Conservation (phyloP, 2,329 filamentous ascomycete species). For the Penicillium sp. region DNA sequence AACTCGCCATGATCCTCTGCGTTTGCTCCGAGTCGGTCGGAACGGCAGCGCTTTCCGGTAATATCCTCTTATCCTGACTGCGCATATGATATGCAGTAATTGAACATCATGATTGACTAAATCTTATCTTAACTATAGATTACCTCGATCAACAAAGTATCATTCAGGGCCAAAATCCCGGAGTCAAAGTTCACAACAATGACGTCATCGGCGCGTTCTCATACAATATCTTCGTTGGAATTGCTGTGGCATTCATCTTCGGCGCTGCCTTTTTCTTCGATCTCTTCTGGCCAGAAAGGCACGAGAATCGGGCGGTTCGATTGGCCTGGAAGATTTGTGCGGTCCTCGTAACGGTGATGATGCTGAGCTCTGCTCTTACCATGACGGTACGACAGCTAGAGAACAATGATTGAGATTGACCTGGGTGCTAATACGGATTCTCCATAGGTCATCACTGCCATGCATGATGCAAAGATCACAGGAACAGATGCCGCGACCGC, state of each 20-base stretch:
- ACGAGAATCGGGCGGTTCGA: not conserved
- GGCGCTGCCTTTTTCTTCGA: not conserved
- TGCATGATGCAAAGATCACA: not conserved
- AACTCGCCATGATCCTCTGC: not conserved
- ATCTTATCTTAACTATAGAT: not conserved
- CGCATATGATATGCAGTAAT: no score
- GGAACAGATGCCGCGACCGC: not conserved
- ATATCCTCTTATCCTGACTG: no score
- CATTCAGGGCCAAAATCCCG: not conserved
- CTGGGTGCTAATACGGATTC: not conserved
- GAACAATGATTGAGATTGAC: not conserved
- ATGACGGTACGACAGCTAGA: not conserved
- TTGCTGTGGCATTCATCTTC: not conserved
- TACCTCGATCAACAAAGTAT: not conserved
- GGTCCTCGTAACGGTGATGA: not conserved
- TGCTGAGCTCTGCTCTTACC: not conserved
- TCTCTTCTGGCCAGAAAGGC: not conserved
- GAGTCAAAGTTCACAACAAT: not conserved
- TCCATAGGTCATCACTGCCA: not conserved
- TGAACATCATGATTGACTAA: not conserved
- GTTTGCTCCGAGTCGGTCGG: not conserved
- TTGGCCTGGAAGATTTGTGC: not conserved
- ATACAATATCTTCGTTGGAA: not conserved
- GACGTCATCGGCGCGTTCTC: not conserved
- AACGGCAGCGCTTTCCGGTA: not conserved